Percentiles rank a stretch among this genome's conserved stretches.
phyloP scores from a whole-genome alignment of 805 yeast genomes.

The Yarrowia keelungensis region DNA sequence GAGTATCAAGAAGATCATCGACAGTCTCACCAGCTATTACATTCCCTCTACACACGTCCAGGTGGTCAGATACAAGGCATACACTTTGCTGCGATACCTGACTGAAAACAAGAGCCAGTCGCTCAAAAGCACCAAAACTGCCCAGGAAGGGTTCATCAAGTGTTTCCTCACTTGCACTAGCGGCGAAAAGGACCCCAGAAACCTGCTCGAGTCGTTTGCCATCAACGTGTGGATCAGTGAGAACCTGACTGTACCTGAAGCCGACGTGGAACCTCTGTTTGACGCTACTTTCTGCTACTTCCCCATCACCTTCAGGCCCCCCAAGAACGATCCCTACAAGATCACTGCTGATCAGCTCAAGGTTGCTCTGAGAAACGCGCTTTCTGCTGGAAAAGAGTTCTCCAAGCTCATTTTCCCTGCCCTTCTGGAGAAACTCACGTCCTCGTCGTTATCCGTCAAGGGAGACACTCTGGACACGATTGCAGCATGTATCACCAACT shows the following conservation, averaged over 20 bases:
- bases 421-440: conserved; percentile 58
- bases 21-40: conserved; percentile 49
- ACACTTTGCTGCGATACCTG: conserved; percentile 60
- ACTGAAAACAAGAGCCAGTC: conserved; percentile 40
- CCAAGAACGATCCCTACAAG: conserved; percentile 83
- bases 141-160: conserved; percentile 57
- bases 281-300: conserved; percentile 93
- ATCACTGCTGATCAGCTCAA: conserved; percentile 79
- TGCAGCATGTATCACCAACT: conserved; percentile 60
- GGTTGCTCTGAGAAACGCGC: conserved; percentile 62
- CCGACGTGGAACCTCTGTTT: conserved; percentile 69
- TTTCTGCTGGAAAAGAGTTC: conserved; percentile 66
- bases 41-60: conserved; percentile 42
- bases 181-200: conserved; percentile 95
- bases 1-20: conserved; percentile 50
- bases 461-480: conserved; percentile 75
- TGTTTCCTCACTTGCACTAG: conserved; percentile 72
- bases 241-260: conserved; percentile 53
- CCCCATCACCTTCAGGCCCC: conserved; percentile 94
- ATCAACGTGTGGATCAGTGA: conserved; percentile 59
- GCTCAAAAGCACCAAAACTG: conserved; percentile 16
- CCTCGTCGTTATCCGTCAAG: conserved; percentile 52
- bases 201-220: conserved; percentile 72
- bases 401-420: conserved; percentile 79
- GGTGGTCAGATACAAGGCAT: conserved; percentile 53